These are phyloP conservation scores for Collybia sp. DNA, from an alignment of 768 basidiomycete species.

Conservation along the genomic window DNA sequence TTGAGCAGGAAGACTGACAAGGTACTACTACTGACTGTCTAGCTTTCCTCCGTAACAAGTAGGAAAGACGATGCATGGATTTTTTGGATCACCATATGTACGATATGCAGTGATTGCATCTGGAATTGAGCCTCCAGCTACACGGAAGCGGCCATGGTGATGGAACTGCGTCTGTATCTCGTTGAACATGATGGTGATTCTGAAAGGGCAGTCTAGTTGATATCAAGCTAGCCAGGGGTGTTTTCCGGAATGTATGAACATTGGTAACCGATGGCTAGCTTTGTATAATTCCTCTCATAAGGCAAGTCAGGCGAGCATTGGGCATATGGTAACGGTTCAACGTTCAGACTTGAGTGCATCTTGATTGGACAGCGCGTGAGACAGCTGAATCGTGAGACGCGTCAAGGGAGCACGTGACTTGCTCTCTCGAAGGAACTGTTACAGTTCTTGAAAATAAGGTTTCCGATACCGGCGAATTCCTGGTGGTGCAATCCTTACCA, in stretches of 20 bases:
- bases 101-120: constrained; percentile 55
- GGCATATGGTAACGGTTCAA: too few species aligned
- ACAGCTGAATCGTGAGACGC: too few species aligned
- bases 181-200: background rate
- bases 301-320: too few species aligned
- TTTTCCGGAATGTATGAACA: background rate
- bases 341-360: too few species aligned
- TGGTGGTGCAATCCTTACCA: constrained; percentile 10
- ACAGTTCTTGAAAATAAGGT: constrained; percentile 45
- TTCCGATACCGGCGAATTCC: constrained; percentile 29
- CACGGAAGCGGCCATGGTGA: constrained; percentile 49
- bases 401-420: background rate
- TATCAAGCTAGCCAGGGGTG: too few species aligned
- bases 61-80: constrained; percentile 55
- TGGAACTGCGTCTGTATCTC: constrained; percentile 35
- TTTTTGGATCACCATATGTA: constrained; percentile 45
- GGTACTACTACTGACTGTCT: constrained; percentile 39
- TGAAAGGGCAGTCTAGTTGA: too few species aligned
- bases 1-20: background rate
- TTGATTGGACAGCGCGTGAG: too few species aligned
- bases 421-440: constrained; percentile 18
- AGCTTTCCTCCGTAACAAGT: constrained; percentile 52
- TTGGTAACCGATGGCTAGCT: background rate
- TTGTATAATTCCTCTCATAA: background rate
- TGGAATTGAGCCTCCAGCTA: constrained; percentile 48